Evolutionary conservation across 805 yeast genomes (phyloP), one percentile per base, ranked within the genome.

Genomic region (Lipomyces sp.): DNA sequence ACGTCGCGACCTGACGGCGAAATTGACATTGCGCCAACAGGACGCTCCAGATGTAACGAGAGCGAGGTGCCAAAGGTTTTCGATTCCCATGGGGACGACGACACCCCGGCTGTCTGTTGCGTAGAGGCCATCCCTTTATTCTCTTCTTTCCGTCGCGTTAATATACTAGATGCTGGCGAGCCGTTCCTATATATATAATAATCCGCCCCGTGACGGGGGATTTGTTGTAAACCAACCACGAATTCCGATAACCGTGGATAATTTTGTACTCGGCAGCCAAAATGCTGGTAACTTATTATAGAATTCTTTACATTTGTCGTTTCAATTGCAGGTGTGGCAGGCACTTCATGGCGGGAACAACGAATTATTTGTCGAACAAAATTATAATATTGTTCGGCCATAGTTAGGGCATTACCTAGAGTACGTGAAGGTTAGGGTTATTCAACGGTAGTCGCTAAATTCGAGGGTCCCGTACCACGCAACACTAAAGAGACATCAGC

Each of bases 1-100:
- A 92, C 96, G 75, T 95, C 98, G 70, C 98, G 80, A 3, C 98
- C 97, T 58, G 88, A 69, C 2, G 75, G 75, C 7, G 75, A 70
- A 4, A 73, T 70, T 5, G 75, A 69, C 84, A 95, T 91, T 5
- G 98, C 92, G 62, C 95, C 92, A 65, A 93, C 89, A 58, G 96
- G 90, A 2, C 95, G 95, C 76, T 95, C 98, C 61, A 94, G 97
- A 57, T 95, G 80, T 55, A 94, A 77, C 62, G 95, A 89, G 63
- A 94, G 85, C 29, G 96, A 85, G 71, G 89, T 88, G 53, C 91
- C 96, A 77, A 92, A 90, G n/a, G 71, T 66, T 51, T 65, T 65
- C 30, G 67, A 62, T 32, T 54, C 57, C 71, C 71, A 68, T 24
- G 24, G 24, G 11, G 67, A 45, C 48, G 71, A 63, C 29, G 59